Base-by-base conservation (phyloP, 2,329 filamentous ascomycete genomes). In the Colletotrichum siamense region DNA sequence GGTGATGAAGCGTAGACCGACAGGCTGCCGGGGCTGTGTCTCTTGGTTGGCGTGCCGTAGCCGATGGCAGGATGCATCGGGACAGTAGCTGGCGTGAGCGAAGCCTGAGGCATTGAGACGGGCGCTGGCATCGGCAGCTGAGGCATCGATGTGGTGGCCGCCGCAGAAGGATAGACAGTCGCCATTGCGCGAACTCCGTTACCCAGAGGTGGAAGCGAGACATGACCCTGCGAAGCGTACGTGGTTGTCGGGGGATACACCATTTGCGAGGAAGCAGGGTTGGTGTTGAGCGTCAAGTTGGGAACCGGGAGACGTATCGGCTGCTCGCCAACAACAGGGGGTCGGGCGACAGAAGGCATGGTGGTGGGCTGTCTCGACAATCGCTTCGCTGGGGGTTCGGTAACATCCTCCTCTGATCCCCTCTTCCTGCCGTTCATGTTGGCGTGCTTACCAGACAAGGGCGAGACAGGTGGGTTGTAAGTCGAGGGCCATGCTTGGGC, bases 141-240 rank as follows among this genome's bases (percentile, higher is more conserved):
- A 9, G 75, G 67, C 32, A 77, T 71, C n/a, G 79, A 73, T 39
- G 80, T 78, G n/a, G 80, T 80, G n/a, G 80, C 75, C 5, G 79
- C 63, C 3, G 83, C 57, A 15, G 83, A 78, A 64, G 92, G 89
- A 82, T 95, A 98, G 3, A 96, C 93, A 22, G 94, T 92, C 8
- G 94, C 90, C 93, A 98, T 96, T 10, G 95, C 91, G 65, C 94
- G 92, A 44, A 90, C 85, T n/a, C 89, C 88, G 15, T 90, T 86
- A 16, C 90, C 90, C 18, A 95, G 84, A 4, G 93, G 90, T 16
- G 93, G 92, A 12, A 95, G 86, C 26, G 94, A 92, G 26, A 92
- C 86, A 8, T 84, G 81, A 24, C 83, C 88, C 57, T 88, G 86
- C 5, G 85, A 81, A 62, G 85, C 82, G 77, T 87, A 90, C 55